Evolutionary conservation across 2,329 filamentous ascomycete genomes (phyloP).

Genomic region (Ilyonectria robusta): DNA sequence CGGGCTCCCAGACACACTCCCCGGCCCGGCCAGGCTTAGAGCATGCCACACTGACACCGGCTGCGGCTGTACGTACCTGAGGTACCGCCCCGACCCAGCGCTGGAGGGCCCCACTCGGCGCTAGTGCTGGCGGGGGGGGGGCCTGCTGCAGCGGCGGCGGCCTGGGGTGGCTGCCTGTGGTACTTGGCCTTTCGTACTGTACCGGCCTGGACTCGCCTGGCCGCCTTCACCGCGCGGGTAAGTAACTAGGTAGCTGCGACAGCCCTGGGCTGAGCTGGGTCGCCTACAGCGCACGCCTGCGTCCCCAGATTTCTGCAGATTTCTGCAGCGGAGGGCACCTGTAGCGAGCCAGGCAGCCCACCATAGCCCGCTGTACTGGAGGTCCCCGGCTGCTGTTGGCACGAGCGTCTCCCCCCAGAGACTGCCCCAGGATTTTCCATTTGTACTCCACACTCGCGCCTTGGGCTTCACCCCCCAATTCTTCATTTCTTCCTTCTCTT

Average conservation of each 20-base stretch:
- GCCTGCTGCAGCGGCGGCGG: conserved; percentile 14
- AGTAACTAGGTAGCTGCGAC: background rate
- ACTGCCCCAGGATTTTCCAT: conserved; percentile 48
- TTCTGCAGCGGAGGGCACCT: conserved; percentile 7
- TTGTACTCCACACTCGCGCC: conserved; percentile 46
- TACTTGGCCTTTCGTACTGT: conserved; percentile 1
- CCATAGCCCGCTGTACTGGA: conserved; percentile 8
- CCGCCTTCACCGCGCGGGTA: background rate
- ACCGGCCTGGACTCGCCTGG: background rate
- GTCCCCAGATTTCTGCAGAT: conserved; percentile 17
- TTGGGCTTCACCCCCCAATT: conserved; percentile 34
- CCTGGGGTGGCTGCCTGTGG: conserved; percentile 22
- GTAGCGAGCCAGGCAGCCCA: conserved; percentile 2
- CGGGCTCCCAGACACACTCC: conserved; percentile 13
- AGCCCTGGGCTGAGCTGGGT: background rate
- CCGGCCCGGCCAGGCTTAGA: conserved; percentile 34
- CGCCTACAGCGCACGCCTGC: background rate
- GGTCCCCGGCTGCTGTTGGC: conserved; percentile 31
- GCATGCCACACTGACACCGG: conserved; percentile 33
- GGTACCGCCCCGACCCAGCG: conserved; percentile 39
- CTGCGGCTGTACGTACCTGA: conserved; percentile 49
- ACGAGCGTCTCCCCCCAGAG: conserved; percentile 38
- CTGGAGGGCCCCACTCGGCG: conserved; percentile 24
- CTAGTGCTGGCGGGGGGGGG: conserved; percentile 14
- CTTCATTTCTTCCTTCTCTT: conserved; percentile 40